These are phyloP conservation scores for Plasmodiophora brassicae DNA, from an alignment of 208 protist genomes.

Conservation along the genomic window DNA sequence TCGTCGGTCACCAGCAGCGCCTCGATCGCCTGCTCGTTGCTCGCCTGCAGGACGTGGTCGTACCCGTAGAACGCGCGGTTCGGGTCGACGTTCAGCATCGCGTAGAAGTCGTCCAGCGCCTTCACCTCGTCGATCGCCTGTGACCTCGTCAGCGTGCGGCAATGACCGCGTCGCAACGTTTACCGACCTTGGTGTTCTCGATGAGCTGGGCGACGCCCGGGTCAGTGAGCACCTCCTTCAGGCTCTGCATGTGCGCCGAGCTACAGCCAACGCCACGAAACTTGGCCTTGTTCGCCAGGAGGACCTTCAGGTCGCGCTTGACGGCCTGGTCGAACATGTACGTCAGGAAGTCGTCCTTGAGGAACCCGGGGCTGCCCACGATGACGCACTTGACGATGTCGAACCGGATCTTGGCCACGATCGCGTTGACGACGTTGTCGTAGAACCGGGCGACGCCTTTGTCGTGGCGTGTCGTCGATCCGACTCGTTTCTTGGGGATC, in stretches of 20 bases:
- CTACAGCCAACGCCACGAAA: neutral
- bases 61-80: conserved; percentile 14
- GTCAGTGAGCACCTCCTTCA: conserved; percentile 19
- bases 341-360: conserved; percentile 18
- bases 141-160: no score
- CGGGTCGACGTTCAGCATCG: neutral
- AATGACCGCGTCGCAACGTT: no score
- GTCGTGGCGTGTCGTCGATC: neutral
- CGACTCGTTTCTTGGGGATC: conserved; percentile 31
- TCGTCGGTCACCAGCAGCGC: conserved; percentile 33
- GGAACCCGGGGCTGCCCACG: conserved; percentile 25
- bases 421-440: neutral
- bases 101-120: neutral
- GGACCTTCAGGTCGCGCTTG: neutral
- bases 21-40: neutral
- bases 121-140: conserved; percentile 17
- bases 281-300: neutral
- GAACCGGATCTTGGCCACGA: neutral
- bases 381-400: conserved; percentile 35
- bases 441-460: neutral
- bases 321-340: neutral
- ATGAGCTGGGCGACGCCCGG: neutral
- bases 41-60: neutral
- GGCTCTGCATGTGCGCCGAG: neutral
- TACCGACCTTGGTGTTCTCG: conserved; percentile 23